These are phyloP conservation scores for Hypholoma fasciculare DNA, from an alignment of 768 basidiomycete species.

Conservation along the genomic window DNA sequence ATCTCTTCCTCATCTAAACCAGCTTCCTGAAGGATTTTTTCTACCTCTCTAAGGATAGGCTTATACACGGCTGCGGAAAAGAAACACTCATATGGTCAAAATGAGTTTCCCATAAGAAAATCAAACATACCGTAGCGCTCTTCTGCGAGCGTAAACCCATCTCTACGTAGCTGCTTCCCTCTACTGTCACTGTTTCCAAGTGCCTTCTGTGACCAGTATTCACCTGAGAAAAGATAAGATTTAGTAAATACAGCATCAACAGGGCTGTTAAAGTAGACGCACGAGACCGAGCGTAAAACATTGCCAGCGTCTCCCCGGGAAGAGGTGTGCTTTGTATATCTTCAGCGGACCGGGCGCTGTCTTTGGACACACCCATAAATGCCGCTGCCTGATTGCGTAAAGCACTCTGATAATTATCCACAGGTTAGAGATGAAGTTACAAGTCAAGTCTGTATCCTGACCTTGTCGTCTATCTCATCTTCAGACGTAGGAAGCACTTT, in stretches of 20 bases:
- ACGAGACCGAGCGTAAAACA: constrained; percentile 84
- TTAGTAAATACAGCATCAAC: background rate
- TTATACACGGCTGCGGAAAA: constrained; percentile 65
- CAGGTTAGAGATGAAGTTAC: background rate
- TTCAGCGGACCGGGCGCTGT: constrained; percentile 59
- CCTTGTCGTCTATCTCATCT: too few species aligned
- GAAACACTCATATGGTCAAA: background rate
- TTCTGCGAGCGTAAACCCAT: constrained; percentile 77
- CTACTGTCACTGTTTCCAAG: constrained; percentile 56
- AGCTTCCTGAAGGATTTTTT: constrained; percentile 80
- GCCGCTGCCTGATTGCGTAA: constrained; percentile 35
- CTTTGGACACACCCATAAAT: constrained; percentile 65
- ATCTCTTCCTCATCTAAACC: constrained; percentile 86
- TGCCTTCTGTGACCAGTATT: constrained; percentile 81
- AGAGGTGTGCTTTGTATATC: constrained; percentile 74
- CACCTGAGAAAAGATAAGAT: constrained; percentile 40
- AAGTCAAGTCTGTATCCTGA: too few species aligned
- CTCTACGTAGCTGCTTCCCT: constrained; percentile 76
- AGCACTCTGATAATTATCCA: constrained; percentile 22
- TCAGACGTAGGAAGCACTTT: too few species aligned
- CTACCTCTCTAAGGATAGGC: constrained; percentile 79
- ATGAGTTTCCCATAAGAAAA: background rate
- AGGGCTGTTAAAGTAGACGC: constrained; percentile 25
- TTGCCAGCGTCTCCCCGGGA: constrained; percentile 81
- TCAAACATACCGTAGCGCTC: constrained; percentile 64